Conservation (phyloP, 75 land plant species). For the Pinus taeda region DNA sequence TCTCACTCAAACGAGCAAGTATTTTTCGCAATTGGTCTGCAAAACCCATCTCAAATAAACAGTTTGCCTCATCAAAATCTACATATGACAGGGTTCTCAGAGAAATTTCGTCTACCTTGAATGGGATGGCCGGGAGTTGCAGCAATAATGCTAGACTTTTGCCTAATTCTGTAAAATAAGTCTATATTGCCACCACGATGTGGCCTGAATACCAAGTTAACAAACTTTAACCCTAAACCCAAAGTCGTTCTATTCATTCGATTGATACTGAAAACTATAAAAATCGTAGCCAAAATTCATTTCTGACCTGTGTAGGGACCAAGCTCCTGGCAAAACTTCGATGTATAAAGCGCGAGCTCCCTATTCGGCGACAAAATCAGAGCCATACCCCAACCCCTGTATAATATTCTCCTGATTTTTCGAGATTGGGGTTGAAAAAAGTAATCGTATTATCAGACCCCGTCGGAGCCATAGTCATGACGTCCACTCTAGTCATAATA, state of each 20-base stretch:
- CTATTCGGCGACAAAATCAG: conserved; percentile 80
- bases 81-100: conserved; percentile 83
- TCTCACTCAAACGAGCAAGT: conserved; percentile 21
- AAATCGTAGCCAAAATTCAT: background rate
- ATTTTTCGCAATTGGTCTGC: conserved; percentile 90
- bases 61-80: conserved; percentile 98
- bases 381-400: conserved; percentile 63
- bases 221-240: too few relatives aligned
- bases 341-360: conserved; percentile 87
- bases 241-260: too few relatives aligned
- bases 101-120: conserved; percentile 98
- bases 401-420: conserved; percentile 59
- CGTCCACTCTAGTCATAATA: conserved; percentile 75
- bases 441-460: conserved; percentile 97
- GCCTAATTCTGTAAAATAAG: conserved; percentile 82
- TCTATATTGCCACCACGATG: conserved; percentile 96
- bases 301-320: conserved; percentile 68
- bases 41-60: conserved; percentile 97
- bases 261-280: background rate
- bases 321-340: conserved; percentile 87
- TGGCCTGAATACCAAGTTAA: conserved; percentile 13
- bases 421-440: conserved; percentile 82
- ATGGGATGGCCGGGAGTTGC: conserved; percentile 98
- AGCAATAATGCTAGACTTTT: conserved; percentile 84
- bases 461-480: conserved; percentile 98